phyloP scores from a whole-genome alignment of 2,329 filamentous ascomycete species.

The Trichocomaceae sp. region DNA sequence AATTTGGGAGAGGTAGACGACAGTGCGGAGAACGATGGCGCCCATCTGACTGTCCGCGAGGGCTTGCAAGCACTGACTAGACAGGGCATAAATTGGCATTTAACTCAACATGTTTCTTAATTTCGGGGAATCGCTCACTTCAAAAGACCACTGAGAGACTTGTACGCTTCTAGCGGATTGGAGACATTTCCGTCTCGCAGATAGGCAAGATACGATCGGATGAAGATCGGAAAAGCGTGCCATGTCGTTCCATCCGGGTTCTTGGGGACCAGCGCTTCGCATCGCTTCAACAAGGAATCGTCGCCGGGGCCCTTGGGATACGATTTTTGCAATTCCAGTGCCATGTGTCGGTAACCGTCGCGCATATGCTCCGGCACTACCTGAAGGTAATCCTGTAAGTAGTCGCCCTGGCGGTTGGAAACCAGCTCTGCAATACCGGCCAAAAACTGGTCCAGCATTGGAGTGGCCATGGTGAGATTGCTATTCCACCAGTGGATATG shows the following conservation, averaged over 20 bases:
- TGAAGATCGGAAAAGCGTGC: constrained; percentile 70
- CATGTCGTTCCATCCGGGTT: constrained; percentile 62
- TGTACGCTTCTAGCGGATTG: constrained; percentile 68
- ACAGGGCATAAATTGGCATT: neutral
- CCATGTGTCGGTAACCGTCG: constrained; percentile 61
- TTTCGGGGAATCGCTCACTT: constrained; percentile 50
- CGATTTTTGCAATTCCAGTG: constrained; percentile 56
- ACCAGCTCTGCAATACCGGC: constrained; percentile 57
- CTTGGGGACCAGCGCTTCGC: constrained; percentile 58
- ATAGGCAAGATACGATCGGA: constrained; percentile 74
- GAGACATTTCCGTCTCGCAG: constrained; percentile 73
- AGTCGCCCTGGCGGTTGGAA: constrained; percentile 55
- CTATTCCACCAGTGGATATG: neutral
- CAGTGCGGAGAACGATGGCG: constrained; percentile 72
- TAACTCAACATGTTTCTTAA: neutral
- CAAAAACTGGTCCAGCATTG: constrained; percentile 63
- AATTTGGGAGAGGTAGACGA: constrained; percentile 72
- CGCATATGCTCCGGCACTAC: constrained; percentile 63
- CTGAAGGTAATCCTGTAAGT: constrained; percentile 63
- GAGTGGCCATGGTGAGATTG: constrained; percentile 40
- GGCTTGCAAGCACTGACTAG: constrained; percentile 73
- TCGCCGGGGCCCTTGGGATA: constrained; percentile 50
- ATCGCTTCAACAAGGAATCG: constrained; percentile 51
- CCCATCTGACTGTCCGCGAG: constrained; percentile 74
- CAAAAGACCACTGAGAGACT: constrained; percentile 64